phyloP scores from a whole-genome alignment of 106 monocot genomes.

The Dendrobium officinale region DNA sequence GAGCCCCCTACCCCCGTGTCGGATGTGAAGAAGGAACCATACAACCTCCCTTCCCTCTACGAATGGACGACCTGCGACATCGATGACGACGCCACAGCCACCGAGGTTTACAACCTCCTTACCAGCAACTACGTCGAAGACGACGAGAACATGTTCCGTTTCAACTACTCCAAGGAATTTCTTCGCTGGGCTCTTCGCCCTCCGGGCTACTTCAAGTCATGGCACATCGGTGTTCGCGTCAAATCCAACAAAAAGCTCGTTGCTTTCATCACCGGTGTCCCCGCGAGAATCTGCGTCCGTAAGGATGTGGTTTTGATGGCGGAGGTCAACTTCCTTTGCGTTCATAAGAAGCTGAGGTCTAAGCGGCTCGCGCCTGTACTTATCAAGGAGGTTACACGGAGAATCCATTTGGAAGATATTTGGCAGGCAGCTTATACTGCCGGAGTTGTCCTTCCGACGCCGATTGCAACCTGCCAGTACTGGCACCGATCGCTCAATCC shows the following conservation, averaged over 20 bases:
- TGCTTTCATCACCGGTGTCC: conserved; percentile 83
- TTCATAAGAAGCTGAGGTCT: conserved; percentile 78
- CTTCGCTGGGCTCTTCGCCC: conserved; percentile 83
- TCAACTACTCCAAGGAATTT: conserved; percentile 79
- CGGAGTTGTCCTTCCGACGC: conserved; percentile 66
- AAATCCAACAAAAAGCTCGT: conserved; percentile 64
- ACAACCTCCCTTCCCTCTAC: conserved; percentile 62
- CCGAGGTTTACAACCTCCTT: conserved; percentile 72
- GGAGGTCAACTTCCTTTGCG: conserved; percentile 76
- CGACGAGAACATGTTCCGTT: conserved; percentile 93
- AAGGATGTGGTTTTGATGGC: conserved; percentile 55
- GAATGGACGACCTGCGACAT: conserved; percentile 85
- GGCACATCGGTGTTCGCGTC: conserved; percentile 88
- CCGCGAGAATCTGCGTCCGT: conserved; percentile 55
- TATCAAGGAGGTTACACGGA: conserved; percentile 67
- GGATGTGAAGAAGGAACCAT: conserved; percentile 61
- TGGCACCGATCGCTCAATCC: conserved; percentile 81
- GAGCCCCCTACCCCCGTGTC: conserved; percentile 51
- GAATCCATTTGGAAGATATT: conserved; percentile 65
- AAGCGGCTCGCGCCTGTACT: conserved; percentile 77
- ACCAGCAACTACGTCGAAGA: conserved; percentile 82
- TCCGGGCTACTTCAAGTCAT: conserved; percentile 52
- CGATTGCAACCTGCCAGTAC: conserved; percentile 61
- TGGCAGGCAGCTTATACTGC: conserved; percentile 88
- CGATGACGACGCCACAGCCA: conserved; percentile 34